Base-by-base conservation (phyloP, 805 yeast species). In the Kuraishia hungarica region DNA sequence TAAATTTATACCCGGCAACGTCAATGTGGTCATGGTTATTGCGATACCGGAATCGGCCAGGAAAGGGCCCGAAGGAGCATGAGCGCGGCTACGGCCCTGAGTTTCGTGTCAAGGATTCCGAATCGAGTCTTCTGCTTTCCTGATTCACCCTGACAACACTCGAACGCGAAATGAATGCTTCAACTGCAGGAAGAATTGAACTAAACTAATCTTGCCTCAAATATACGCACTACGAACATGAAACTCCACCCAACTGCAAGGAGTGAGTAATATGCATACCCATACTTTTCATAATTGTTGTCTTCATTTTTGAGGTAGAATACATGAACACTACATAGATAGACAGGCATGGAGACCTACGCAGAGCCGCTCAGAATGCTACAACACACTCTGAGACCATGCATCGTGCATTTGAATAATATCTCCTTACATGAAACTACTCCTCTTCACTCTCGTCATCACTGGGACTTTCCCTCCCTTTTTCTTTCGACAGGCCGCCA, bases 361-460 rank as follows among this genome's bases (percentile, higher is more conserved):
- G 15, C 17, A 13, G 43, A 35, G 43, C 43, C 17, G 43, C 43
- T 17, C 17, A 35, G 8, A 10, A 35, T 35, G 43, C 43, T 3
- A 35, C 43, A 35, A 13, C 15, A 10, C 35, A 28, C 35, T 11
- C 35, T 28, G 35, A 35, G 5, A 7, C 43, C n/a, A 3, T 15
- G 43, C 8, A 8, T 13, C n/a, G 3, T 35, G 43, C 43, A 35
- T 10, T 35, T 17, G 4, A 3, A 35, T 35, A 8, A 13, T 6
- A 4, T 17, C 43, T 35, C 8, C 43, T 13, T 35, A 15, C 43
- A 35, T 35, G 17, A 35, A 35, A 35, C 35, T 24, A 50, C 29
- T 52, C 35, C 51, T 51, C 46, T 50, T 58, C 56, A 48, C 54
- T 65, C 56, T 70, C 71, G 53, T 63, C 64, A 55, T 66, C 70